A percentile compares a stretch with the other conserved stretches of the same genome.
Conservation (phyloP, 768 basidiomycete genomes). For the Mycena haematopus region DNA sequence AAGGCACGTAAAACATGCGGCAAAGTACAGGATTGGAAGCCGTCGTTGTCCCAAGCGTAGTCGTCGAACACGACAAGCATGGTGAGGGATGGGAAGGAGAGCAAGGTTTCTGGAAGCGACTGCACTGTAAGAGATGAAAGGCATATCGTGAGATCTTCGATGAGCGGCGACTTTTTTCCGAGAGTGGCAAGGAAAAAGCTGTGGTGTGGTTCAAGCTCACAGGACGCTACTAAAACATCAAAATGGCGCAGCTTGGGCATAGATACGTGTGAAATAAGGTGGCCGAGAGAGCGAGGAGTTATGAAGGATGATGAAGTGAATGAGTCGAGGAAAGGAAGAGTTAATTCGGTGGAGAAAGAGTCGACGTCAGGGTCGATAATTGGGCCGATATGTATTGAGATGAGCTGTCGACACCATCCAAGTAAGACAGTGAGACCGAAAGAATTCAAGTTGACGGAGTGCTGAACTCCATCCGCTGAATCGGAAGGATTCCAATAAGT, state of each 20-base stretch:
- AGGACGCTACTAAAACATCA: not conserved
- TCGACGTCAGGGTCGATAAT: not conserved
- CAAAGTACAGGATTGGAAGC: too few relatives aligned
- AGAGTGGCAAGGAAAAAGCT: not conserved
- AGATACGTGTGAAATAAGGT: not conserved
- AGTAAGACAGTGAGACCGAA: not conserved
- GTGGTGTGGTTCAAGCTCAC: not conserved
- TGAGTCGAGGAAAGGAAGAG: not conserved
- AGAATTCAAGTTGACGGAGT: not conserved
- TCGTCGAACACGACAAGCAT: not conserved
- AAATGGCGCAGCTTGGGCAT: not conserved
- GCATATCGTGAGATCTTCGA: too few relatives aligned
- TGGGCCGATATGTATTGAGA: not conserved
- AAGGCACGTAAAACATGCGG: too few relatives aligned
- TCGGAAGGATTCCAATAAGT: not conserved
- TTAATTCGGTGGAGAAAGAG: not conserved
- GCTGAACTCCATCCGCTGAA: not conserved
- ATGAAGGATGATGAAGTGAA: not conserved
- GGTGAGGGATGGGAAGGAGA: not conserved
- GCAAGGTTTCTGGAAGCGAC: constrained; percentile 37
- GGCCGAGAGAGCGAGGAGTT: not conserved
- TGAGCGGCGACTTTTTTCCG: not conserved
- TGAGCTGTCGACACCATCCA: not conserved
- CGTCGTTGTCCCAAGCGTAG: too few relatives aligned
- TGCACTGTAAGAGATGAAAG: too few relatives aligned